Conservation (phyloP, 75 land plant species). For the Cryptomeria japonica region DNA sequence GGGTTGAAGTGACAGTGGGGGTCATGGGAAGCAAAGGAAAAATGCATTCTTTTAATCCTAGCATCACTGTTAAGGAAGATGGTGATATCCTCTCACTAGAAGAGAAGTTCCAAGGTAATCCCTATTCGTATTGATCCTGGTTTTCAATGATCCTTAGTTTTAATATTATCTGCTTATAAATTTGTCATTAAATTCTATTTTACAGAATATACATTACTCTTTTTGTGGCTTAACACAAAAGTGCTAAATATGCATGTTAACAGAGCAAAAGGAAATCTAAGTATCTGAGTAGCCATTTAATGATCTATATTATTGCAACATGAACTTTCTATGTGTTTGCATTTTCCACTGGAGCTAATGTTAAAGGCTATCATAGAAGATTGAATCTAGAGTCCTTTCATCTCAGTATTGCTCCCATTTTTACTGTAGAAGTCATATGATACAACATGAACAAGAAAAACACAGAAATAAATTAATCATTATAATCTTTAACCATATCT, state of each 20-base stretch:
- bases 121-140: not conserved
- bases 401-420: not conserved
- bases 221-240: not conserved
- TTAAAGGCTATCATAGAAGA: not conserved
- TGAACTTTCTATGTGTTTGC: not conserved
- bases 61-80: conserved; percentile 80
- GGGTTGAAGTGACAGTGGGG: conserved; percentile 90
- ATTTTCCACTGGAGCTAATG: not conserved
- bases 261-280: not conserved
- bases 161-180: not conserved
- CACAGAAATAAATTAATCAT: not conserved
- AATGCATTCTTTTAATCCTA: conserved; percentile 78
- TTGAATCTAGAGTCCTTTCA: not conserved
- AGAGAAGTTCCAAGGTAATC: conserved; percentile 85
- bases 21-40: conserved; percentile 65
- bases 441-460: not conserved
- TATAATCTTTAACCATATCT: not conserved
- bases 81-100: conserved; percentile 86
- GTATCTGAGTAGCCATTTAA: not conserved
- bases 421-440: not conserved
- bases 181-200: not conserved
- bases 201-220: not conserved
- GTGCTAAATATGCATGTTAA: not conserved
- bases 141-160: not conserved
- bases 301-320: not conserved